Base-by-base conservation (phyloP, 164 flowering plant species). In the Pachysandra terminalis region DNA sequence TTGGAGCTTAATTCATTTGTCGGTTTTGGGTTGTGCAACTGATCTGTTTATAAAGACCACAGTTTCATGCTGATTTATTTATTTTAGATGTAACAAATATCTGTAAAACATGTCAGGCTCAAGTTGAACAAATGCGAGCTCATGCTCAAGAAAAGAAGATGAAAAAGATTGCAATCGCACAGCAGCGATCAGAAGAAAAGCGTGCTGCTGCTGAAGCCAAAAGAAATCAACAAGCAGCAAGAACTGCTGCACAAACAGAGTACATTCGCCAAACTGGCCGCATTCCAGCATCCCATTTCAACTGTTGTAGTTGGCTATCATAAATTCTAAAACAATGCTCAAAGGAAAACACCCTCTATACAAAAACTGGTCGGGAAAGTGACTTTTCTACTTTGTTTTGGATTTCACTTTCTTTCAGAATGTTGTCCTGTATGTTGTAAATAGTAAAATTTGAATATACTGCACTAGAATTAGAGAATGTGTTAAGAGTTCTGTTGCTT, bases 141-240 rank as follows among this genome's bases (percentile, higher is more conserved):
- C 83, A 79, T 56, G 88, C 96, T 56, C 85, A 84, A 73, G 92
- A 90, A 45, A 88, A 87, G 76, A 86, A 86, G 88, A 83, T 80
- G 78, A 88, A 85, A 75, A 88, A 85, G 84, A 79, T 88, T 14
- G 86, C 92, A 53, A 69, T 85, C 77, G 78, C 90, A 37, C 80
- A 83, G 77, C 89, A 86, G 73, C 85, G 65, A 66, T 86, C 94
- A 17, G 97, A 88, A 81, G 90, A 83, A 66, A 86, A 84, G 68
- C 69, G 81, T 19, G 85, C 80, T 6, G 82, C 81, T 24, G 90
- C 93, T 1, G 93, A 90, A 75, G 83, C 91, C 14, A 77, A 70
- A 57, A 86, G 73, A 70, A 84, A 75, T n/a, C 77, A 70, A 12
- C 81, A 81, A 23, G 93, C 88, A n/a, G 88, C 81, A 67, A 85